Percentiles rank a stretch among this genome's conserved stretches.
Conservation (phyloP, 2,329 filamentous ascomycete genomes). For the Coniochaeta pulveracea region DNA sequence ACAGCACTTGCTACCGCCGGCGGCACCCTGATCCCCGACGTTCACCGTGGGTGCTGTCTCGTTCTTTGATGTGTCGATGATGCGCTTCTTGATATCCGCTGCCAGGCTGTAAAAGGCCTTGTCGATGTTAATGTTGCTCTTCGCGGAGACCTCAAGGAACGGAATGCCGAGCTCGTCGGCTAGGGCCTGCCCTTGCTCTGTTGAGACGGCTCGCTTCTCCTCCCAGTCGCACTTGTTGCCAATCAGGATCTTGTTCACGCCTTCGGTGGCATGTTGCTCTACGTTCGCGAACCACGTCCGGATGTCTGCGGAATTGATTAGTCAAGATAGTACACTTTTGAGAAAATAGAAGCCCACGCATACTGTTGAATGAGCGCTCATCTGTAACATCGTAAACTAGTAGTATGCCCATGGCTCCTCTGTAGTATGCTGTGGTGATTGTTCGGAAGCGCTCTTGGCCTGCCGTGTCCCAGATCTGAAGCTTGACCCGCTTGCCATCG, state of each 20-base stretch:
- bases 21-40: slow-evolving; percentile 51
- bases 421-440: slow-evolving; percentile 97
- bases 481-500: slow-evolving; percentile 95
- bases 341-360: slow-evolving; percentile 18
- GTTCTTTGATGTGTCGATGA: slow-evolving; percentile 82
- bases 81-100: slow-evolving; percentile 93
- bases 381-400: slow-evolving; percentile 98
- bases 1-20: slow-evolving; percentile 62
- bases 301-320: slow-evolving; percentile 69
- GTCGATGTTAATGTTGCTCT: slow-evolving; percentile 99
- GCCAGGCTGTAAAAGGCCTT: slow-evolving; percentile 96
- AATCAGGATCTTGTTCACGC: slow-evolving; percentile 98
- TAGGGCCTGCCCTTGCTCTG: slow-evolving; percentile 83
- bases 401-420: slow-evolving; percentile 95
- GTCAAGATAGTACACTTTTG: slow-evolving; percentile 10
- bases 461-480: slow-evolving; percentile 99
- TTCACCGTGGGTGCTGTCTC: slow-evolving; percentile 58
- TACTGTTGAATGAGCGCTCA: slow-evolving; percentile 90
- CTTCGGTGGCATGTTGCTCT: slow-evolving; percentile 94
- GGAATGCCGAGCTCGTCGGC: slow-evolving; percentile 95
- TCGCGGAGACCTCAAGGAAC: slow-evolving; percentile 96
- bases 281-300: slow-evolving; percentile 99
- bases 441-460: slow-evolving; percentile 97
- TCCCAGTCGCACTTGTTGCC: slow-evolving; percentile 99
- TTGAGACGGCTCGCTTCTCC: slow-evolving; percentile 91